Conservation (phyloP, 306 rosid species). For the Aeschynomene evenia region DNA sequence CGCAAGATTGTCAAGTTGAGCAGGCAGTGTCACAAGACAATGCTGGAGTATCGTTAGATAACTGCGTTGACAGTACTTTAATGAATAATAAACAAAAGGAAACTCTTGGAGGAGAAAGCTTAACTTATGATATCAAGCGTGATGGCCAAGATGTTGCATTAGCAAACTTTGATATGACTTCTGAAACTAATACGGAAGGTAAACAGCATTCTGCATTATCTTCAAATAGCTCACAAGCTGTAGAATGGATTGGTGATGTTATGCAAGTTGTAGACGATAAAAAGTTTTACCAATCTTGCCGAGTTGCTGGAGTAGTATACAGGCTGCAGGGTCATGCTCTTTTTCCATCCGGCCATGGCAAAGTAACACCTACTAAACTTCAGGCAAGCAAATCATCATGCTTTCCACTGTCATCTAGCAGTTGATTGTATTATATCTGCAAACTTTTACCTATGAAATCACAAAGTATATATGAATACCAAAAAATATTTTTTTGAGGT, state of each 20-base stretch:
- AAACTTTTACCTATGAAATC: constrained; percentile 20
- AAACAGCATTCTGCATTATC: constrained; percentile 40
- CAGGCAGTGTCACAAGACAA: constrained; percentile 32
- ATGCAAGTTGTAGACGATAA: constrained; percentile 47
- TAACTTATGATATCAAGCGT: constrained; percentile 48
- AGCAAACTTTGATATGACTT: constrained; percentile 43
- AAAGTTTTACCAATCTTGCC: constrained; percentile 62
- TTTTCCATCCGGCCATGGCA: constrained; percentile 55
- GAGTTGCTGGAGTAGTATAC: constrained; percentile 64
- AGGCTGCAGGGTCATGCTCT: constrained; percentile 71
- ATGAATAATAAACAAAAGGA: constrained; percentile 32
- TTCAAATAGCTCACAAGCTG: constrained; percentile 48
- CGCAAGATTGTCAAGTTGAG: constrained; percentile 43
- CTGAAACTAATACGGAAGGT: constrained; percentile 47
- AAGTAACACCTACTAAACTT: constrained; percentile 70
- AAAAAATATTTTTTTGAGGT: constrained; percentile 3
- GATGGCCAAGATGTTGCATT: constrained; percentile 49
- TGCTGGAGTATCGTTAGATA: constrained; percentile 41
- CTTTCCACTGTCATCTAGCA: constrained; percentile 22
- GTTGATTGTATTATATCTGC: constrained; percentile 16
- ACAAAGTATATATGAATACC: not conserved
- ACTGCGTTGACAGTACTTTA: constrained; percentile 29
- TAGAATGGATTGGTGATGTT: constrained; percentile 77
- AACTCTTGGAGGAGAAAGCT: constrained; percentile 42
- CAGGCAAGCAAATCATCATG: constrained; percentile 64